These are phyloP conservation scores for Bimuria novae-zelandiae DNA, from an alignment of 2,329 filamentous ascomycete genomes.

Conservation along the genomic window DNA sequence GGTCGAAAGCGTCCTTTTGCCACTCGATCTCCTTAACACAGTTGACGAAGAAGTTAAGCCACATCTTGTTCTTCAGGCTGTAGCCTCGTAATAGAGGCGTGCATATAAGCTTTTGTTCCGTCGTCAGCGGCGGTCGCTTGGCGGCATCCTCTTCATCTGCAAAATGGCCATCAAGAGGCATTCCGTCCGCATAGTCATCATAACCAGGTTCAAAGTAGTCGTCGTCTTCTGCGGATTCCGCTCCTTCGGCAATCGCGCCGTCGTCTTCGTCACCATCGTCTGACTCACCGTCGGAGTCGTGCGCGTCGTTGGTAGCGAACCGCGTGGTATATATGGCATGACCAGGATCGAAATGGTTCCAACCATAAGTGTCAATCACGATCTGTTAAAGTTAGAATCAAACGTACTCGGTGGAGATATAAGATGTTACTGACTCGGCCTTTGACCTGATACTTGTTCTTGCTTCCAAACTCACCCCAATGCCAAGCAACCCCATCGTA, in stretches of 20 bases:
- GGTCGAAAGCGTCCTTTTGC: slow-evolving; percentile 36
- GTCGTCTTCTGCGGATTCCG: neutral
- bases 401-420: neutral
- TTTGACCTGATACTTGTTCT: slow-evolving; percentile 52
- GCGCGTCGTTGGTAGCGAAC: slow-evolving; percentile 37
- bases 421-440: slow-evolving; percentile 29
- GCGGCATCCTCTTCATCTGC: slow-evolving; percentile 33
- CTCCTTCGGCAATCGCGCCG: neutral
- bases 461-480: slow-evolving; percentile 37
- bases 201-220: slow-evolving; percentile 12
- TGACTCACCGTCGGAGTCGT: neutral
- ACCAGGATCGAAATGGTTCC: slow-evolving; percentile 56
- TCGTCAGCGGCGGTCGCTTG: slow-evolving; percentile 22
- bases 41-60: slow-evolving; percentile 37
- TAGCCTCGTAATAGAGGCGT: slow-evolving; percentile 36
- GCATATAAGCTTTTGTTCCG: slow-evolving; percentile 33
- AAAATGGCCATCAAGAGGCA: slow-evolving; percentile 40
- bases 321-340: slow-evolving; percentile 45
- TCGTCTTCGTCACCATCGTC: slow-evolving; percentile 10
- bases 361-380: slow-evolving; percentile 58
- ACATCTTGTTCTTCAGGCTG: slow-evolving; percentile 32
- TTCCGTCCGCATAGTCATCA: slow-evolving; percentile 20
- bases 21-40: slow-evolving; percentile 37
- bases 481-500: slow-evolving; percentile 54
- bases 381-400: slow-evolving; percentile 38